Evolutionary conservation across 1,284 basidiomycete genomes (phyloP).

Genomic region (Ceratobasidium sp.): DNA sequence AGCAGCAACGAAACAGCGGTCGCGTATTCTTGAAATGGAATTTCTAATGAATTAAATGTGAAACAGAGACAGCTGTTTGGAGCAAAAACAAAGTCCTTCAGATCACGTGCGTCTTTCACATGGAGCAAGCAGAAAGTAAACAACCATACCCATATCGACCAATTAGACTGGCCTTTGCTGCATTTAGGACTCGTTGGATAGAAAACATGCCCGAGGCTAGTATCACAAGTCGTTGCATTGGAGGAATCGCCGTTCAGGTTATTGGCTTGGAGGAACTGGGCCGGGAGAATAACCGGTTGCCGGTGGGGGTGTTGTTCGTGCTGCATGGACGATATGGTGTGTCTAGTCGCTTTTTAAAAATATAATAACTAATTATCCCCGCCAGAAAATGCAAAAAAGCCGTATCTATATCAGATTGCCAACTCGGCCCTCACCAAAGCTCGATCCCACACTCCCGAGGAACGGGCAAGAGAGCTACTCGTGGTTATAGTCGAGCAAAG

Average conservation of each 20-base stretch:
- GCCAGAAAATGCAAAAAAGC: constrained; percentile 17
- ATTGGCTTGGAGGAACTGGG: constrained; percentile 23
- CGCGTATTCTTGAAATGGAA: no score
- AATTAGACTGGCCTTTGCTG: no score
- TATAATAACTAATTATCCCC: no score
- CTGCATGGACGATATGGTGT: constrained; percentile 32
- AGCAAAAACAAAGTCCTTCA: no score
- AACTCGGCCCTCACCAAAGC: constrained; percentile 10
- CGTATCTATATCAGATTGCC: constrained; percentile 12
- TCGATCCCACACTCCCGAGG: constrained; percentile 3
- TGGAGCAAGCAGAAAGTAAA: no score
- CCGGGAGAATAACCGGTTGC: background rate
- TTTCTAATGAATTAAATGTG: no score
- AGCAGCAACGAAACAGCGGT: no score
- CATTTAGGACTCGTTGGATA: no score
- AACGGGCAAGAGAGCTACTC: constrained; percentile 29
- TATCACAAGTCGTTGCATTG: constrained; percentile 11
- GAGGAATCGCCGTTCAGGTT: constrained; percentile 32
- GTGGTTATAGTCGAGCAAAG: constrained; percentile 57
- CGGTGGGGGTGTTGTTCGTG: constrained; percentile 39
- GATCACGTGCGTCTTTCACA: no score
- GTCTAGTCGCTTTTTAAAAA: background rate
- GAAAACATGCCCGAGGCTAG: constrained; percentile 13
- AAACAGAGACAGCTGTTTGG: no score
- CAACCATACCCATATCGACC: no score